Evolutionary conservation across 305 asterid species (phyloP).

Genomic region (Petunia hybrid): DNA sequence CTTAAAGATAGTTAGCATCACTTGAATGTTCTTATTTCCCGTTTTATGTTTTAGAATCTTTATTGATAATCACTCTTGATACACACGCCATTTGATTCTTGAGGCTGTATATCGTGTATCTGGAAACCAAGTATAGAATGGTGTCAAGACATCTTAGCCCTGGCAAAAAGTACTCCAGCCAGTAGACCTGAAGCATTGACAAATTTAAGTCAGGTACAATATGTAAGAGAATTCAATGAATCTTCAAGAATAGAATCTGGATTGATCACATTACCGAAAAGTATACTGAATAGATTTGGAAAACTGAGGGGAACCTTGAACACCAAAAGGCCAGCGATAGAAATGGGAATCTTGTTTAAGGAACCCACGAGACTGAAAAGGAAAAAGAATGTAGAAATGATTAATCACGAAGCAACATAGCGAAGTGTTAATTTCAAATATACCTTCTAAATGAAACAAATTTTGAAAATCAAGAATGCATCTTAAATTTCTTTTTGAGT

Average conservation of each 20-base stretch:
- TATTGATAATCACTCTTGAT: not conserved
- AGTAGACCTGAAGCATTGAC: slow-evolving; percentile 44
- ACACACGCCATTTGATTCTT: not conserved
- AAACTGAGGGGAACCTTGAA: slow-evolving; percentile 54
- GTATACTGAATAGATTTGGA: slow-evolving; percentile 53
- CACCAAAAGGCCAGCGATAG: slow-evolving; percentile 49
- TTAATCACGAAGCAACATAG: not conserved
- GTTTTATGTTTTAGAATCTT: not conserved
- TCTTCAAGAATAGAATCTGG: slow-evolving; percentile 1
- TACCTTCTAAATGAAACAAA: not conserved
- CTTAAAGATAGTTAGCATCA: too few species aligned
- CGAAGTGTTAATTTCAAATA: not conserved
- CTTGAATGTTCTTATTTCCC: too few species aligned
- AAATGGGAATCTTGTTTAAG: slow-evolving; percentile 59
- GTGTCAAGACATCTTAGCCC: slow-evolving; percentile 55
- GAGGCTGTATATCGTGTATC: not conserved
- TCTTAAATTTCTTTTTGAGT: not conserved
- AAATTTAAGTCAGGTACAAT: not conserved
- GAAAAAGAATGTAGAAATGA: not conserved
- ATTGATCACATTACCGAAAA: slow-evolving; percentile 45
- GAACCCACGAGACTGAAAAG: slow-evolving; percentile 54
- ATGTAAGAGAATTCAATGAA: not conserved
- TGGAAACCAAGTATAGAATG: not conserved
- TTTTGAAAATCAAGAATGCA: not conserved
- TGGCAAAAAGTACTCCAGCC: slow-evolving; percentile 56